Percentiles rank a stretch among this genome's conserved stretches.
Conservation (phyloP, 192 early-diverging fungal species). For the Jimgerdemannia flammicorona region DNA sequence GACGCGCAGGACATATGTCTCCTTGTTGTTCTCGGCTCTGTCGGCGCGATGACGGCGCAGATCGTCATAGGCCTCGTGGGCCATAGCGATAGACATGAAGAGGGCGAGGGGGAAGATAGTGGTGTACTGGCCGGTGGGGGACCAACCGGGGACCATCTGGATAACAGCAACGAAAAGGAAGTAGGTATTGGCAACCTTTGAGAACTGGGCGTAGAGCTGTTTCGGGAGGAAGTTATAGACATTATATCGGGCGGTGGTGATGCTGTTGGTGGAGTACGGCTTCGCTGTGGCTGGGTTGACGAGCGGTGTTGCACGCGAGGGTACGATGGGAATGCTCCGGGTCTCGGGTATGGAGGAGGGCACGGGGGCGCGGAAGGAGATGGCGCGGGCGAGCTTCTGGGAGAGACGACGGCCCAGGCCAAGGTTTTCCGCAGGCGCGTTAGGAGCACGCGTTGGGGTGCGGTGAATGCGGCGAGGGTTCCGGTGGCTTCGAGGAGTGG, state of each 20-base stretch:
- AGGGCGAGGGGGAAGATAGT: conserved; percentile 70
- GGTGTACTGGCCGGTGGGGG: conserved; percentile 76
- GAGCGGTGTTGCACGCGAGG: conserved; percentile 8
- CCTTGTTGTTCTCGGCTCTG: conserved; percentile 56
- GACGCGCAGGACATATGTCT: conserved; percentile 1
- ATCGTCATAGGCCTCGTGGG: conserved; percentile 77
- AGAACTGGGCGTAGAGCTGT: conserved; percentile 62
- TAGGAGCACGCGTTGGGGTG: no score
- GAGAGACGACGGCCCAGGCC: not conserved
- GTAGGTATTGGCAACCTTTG: conserved; percentile 68
- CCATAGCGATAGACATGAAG: conserved; percentile 74
- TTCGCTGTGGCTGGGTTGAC: conserved; percentile 39
- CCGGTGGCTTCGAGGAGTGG: no score
- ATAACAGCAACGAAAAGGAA: conserved; percentile 59
- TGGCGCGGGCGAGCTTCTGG: not conserved
- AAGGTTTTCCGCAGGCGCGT: not conserved
- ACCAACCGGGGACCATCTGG: conserved; percentile 62
- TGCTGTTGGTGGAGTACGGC: conserved; percentile 52
- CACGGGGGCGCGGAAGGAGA: not conserved
- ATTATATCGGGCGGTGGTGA: conserved; percentile 63
- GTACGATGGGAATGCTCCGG: conserved; percentile 3
- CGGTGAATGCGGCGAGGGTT: no score
- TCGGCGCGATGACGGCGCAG: conserved; percentile 35
- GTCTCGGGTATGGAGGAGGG: not conserved
- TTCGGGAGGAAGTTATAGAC: conserved; percentile 56